phyloP scores from a whole-genome alignment of 768 basidiomycete genomes.

The Psilocybe azurescens region DNA sequence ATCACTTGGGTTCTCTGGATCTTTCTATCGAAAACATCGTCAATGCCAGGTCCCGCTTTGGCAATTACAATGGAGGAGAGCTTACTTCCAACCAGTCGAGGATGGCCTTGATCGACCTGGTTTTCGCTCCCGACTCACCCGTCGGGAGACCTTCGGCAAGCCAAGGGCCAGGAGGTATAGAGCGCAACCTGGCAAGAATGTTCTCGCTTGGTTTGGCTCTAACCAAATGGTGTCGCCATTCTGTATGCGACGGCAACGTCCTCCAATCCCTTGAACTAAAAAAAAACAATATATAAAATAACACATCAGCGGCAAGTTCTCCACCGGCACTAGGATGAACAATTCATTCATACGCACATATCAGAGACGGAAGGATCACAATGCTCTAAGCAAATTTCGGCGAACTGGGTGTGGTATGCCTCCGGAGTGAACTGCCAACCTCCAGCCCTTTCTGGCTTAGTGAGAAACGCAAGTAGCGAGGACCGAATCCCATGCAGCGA shows the following conservation, averaged over 20 bases:
- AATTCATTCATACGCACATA: constrained; percentile 8
- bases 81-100: constrained; percentile 12
- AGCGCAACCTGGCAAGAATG: constrained; percentile 7
- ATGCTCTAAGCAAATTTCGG: constrained; percentile 20
- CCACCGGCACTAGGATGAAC: not conserved
- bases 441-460: constrained; percentile 8
- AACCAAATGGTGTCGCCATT: constrained; percentile 19
- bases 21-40: not conserved
- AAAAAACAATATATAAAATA: not conserved
- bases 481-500: constrained; percentile 15
- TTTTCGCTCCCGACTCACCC: constrained; percentile 6
- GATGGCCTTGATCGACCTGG: constrained; percentile 6
- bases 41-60: not conserved
- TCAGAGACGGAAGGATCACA: constrained; percentile 17
- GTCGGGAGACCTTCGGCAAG: constrained; percentile 17
- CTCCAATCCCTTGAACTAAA: constrained; percentile 14
- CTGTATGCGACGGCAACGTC: constrained; percentile 13
- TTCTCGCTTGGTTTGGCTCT: constrained; percentile 12
- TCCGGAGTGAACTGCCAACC: constrained; percentile 4
- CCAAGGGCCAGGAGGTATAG: constrained; percentile 10
- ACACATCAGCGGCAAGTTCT: not conserved
- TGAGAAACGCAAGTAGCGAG: constrained; percentile 18
- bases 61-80: not conserved
- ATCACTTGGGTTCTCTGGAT: not conserved
- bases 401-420: constrained; percentile 21